phyloP scores from a whole-genome alignment of 2,329 filamentous ascomycete genomes.

The Pleomassaria siparia region DNA sequence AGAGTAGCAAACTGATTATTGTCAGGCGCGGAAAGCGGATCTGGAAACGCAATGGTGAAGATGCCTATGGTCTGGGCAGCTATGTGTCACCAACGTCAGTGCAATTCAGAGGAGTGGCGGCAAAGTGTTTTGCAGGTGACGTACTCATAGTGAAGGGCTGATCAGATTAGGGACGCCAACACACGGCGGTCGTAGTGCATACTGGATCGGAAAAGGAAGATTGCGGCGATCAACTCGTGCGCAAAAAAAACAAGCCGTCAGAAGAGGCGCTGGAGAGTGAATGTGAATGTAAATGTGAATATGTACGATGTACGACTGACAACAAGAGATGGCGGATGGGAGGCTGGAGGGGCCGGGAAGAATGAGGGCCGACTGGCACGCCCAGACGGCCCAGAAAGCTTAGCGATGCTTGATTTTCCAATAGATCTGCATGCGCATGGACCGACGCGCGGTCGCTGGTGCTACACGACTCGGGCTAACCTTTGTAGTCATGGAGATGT shows the following conservation, averaged over 20 bases:
- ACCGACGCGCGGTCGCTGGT: neutral
- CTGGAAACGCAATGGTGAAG: slow-evolving; percentile 41
- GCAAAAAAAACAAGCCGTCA: neutral
- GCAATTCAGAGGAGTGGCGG: neutral
- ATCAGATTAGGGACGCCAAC: slow-evolving; percentile 15
- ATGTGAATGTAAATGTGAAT: too few relatives aligned
- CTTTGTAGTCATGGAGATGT: neutral
- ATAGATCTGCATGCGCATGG: neutral
- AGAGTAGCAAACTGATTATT: slow-evolving; percentile 37
- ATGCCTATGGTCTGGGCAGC: slow-evolving; percentile 38
- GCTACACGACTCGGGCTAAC: neutral
- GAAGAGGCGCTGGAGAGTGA: neutral
- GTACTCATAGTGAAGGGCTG: slow-evolving; percentile 42
- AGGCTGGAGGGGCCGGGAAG: slow-evolving; percentile 23
- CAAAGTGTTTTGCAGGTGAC: slow-evolving; percentile 25
- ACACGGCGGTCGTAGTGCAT: slow-evolving; percentile 17
- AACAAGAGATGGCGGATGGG: slow-evolving; percentile 10
- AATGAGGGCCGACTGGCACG: neutral
- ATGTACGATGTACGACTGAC: too few relatives aligned
- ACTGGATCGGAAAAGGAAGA: slow-evolving; percentile 8
- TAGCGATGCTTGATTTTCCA: slow-evolving; percentile 26
- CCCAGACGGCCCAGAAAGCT: slow-evolving; percentile 21
- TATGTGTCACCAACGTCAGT: slow-evolving; percentile 20
- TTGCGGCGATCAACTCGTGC: neutral
- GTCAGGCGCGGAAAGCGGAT: slow-evolving; percentile 29